Base-by-base conservation (phyloP, 1,139 yeast species). In the Yamadazyma aaseri region DNA sequence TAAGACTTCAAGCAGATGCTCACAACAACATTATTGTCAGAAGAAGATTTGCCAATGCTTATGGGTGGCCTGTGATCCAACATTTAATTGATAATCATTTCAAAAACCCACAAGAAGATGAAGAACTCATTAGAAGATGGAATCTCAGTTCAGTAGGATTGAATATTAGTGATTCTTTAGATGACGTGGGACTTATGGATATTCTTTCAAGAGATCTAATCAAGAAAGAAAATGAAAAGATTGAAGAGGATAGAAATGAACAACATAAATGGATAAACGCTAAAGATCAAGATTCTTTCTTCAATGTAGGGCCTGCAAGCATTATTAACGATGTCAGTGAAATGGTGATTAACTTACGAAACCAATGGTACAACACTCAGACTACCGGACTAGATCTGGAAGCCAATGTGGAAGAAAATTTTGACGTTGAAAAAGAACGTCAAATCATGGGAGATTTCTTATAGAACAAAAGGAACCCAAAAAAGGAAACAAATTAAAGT, bases 61-160 rank as follows among this genome's bases (percentile, higher is more conserved):
- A 84, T 60, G 99, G 99, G 1, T 90, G 97, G 96, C 89, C 86
- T 0, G 96, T 89, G 0, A 71, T 92, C 22, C 86, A 84, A 34
- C 97, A 92, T 58, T 50, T 92, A 43, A 86, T 84, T 17, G 45
- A 51, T 8, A 50, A 50, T 28, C 68, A 62, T 47, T 62, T 62
- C 39, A 33, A 32, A 6, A 48, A 46, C 9, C 32, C 29, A 12
- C 40, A 40, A 11, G 29, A 30, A 5, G 44, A 41, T 20, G 46
- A 39, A 8, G 30, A 36, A n/a, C 26, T 28, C 9, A 6, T 8
- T 10, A 17, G 32, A 5, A 20, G 24, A 3, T 42, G 41, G 44
- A 40, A 33, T 3, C 26, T 46, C 24, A 37, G 28, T 15, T 37
- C 31, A 1, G 16, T 42, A 3, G 40, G 44, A 3, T 18, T 25